A percentile compares a stretch with the other conserved stretches of the same genome.
These are phyloP conservation scores for Penicillium rolfsii DNA, from an alignment of 2,329 filamentous ascomycete genomes.

Conservation along the genomic window DNA sequence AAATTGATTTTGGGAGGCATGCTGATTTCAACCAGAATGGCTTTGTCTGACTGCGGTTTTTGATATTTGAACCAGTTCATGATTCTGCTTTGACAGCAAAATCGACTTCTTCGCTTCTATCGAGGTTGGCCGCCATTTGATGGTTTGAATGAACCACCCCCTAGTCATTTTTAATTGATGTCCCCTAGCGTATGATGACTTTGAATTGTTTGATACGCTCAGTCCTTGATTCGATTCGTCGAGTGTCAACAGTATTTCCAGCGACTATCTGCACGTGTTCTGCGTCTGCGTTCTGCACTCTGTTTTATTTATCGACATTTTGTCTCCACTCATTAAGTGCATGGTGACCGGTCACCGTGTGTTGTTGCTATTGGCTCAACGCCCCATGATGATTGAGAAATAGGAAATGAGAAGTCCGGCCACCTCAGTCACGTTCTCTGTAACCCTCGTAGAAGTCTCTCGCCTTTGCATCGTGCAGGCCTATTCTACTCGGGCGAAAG, in stretches of 20 bases:
- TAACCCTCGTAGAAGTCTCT: neutral
- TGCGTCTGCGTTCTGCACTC: slow-evolving; percentile 14
- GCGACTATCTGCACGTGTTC: slow-evolving; percentile 17
- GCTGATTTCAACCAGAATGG: slow-evolving; percentile 41
- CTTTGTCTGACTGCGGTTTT: slow-evolving; percentile 35
- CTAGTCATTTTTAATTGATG: slow-evolving; percentile 32
- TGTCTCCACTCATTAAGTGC: slow-evolving; percentile 15
- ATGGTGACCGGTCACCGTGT: slow-evolving; percentile 16
- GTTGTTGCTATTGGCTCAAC: slow-evolving; percentile 21
- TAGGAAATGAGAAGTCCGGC: slow-evolving; percentile 50
- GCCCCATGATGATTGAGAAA: slow-evolving; percentile 40
- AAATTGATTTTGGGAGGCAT: slow-evolving; percentile 24
- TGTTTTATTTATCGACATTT: slow-evolving; percentile 11
- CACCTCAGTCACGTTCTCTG: slow-evolving; percentile 39
- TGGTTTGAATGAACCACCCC: slow-evolving; percentile 43
- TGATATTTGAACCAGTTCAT: slow-evolving; percentile 23
- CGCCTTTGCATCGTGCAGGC: neutral
- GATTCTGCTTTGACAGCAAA: slow-evolving; percentile 32
- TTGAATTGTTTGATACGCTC: slow-evolving; percentile 35
- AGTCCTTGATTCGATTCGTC: slow-evolving; percentile 19
- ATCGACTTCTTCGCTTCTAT: slow-evolving; percentile 45
- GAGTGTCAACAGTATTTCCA: slow-evolving; percentile 1
- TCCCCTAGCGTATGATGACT: slow-evolving; percentile 34
- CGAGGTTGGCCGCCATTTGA: slow-evolving; percentile 53
- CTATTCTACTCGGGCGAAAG: neutral